phyloP scores from a whole-genome alignment of 2,329 filamentous ascomycete species.

The Alternaria panax region DNA sequence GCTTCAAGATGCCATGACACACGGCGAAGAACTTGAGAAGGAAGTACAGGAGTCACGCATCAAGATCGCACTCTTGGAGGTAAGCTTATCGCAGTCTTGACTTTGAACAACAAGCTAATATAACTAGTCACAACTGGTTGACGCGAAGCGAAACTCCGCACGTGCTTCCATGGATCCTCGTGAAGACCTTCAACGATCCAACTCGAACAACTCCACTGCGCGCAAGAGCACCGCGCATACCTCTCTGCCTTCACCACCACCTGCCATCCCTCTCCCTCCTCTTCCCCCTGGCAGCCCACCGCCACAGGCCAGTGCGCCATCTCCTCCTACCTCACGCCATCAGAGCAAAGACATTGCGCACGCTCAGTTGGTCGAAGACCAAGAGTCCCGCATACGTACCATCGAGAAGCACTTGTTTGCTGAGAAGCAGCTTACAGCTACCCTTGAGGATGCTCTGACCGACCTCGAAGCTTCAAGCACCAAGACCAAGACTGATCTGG shows the following conservation, averaged over 20 bases:
- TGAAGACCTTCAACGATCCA: slow-evolving; percentile 61
- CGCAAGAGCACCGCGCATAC: slow-evolving; percentile 85
- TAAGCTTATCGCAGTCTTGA: slow-evolving; percentile 52
- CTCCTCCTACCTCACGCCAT: slow-evolving; percentile 71
- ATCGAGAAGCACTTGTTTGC: slow-evolving; percentile 97
- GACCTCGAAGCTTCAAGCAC: slow-evolving; percentile 92
- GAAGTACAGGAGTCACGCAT: slow-evolving; percentile 81
- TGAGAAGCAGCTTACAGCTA: slow-evolving; percentile 94
- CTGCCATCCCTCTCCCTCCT: slow-evolving; percentile 93
- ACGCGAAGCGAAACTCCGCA: slow-evolving; percentile 58
- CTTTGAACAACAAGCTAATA: slow-evolving; percentile 28
- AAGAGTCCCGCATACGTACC: slow-evolving; percentile 91
- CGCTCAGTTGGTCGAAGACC: slow-evolving; percentile 87
- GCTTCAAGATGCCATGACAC: slow-evolving; percentile 50
- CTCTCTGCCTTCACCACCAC: slow-evolving; percentile 90
- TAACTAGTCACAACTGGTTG: slow-evolving; percentile 67
- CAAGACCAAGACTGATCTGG: slow-evolving; percentile 88
- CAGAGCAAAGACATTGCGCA: slow-evolving; percentile 81
- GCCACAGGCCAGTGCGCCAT: slow-evolving; percentile 61
- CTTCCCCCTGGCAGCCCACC: slow-evolving; percentile 66
- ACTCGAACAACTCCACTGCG: slow-evolving; percentile 71
- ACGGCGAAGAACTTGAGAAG: slow-evolving; percentile 56
- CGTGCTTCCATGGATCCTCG: slow-evolving; percentile 56
- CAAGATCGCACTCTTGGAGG: slow-evolving; percentile 79
- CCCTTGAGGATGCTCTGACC: slow-evolving; percentile 91